phyloP scores from a whole-genome alignment of 768 basidiomycete species.

The Serpula lacrymans region DNA sequence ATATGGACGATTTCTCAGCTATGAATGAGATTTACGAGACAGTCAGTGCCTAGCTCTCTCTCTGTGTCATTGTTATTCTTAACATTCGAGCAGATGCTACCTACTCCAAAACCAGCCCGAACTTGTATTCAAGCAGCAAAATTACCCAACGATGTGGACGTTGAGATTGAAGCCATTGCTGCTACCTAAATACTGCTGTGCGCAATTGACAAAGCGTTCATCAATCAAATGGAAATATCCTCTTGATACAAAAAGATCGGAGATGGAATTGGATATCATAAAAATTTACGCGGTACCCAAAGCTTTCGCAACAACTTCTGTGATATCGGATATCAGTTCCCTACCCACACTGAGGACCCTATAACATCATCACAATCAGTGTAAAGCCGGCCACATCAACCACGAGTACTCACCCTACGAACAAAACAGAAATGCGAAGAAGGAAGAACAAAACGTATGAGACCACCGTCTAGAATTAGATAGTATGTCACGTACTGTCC shows the following conservation, averaged over 20 bases:
- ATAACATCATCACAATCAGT: slow-evolving; percentile 12
- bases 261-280: too few species aligned
- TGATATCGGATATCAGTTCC: slow-evolving; percentile 37
- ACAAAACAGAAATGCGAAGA: not conserved
- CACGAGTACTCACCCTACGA: too few species aligned
- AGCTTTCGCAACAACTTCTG: slow-evolving; percentile 26
- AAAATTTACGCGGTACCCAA: slow-evolving; percentile 22
- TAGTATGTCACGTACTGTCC: slow-evolving; percentile 49
- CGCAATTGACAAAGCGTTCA: too few species aligned
- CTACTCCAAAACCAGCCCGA: slow-evolving; percentile 63
- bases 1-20: slow-evolving; percentile 52
- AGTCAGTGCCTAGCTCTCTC: slow-evolving; percentile 25
- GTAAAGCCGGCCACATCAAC: too few species aligned
- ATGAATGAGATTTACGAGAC: slow-evolving; percentile 60
- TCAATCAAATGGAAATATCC: too few species aligned
- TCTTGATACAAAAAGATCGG: too few species aligned
- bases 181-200: too few species aligned
- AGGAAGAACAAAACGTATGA: not conserved
- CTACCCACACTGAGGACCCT: slow-evolving; percentile 37
- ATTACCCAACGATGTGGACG: slow-evolving; percentile 64
- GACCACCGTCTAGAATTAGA: not conserved
- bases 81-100: slow-evolving; percentile 35
- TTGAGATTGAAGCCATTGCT: slow-evolving; percentile 75
- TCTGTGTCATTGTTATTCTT: not conserved
- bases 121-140: slow-evolving; percentile 74